Conservation (phyloP, 805 yeast species). For the Lachancea sp. region DNA sequence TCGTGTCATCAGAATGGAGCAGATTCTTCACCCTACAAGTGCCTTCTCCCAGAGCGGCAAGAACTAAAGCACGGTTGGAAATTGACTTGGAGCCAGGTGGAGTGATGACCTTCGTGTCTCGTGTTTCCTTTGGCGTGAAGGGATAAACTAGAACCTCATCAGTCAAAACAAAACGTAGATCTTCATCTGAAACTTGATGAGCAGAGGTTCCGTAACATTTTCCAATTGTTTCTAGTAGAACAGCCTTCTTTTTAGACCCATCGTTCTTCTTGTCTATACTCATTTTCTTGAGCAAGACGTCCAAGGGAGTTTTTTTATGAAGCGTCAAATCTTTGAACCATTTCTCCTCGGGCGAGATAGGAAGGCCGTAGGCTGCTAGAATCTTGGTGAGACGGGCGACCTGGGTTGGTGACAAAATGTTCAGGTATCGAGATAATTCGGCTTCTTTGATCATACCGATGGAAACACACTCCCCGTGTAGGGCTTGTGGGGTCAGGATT, state of each 20-base stretch:
- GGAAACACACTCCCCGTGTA: slow-evolving; percentile 99
- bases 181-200: slow-evolving; percentile 73
- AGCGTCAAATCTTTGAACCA: slow-evolving; percentile 62
- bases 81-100: slow-evolving; percentile 99
- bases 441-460: slow-evolving; percentile 93
- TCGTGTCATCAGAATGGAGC: slow-evolving; percentile 94
- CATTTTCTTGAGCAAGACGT: slow-evolving; percentile 73
- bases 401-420: slow-evolving; percentile 83
- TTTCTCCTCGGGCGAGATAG: slow-evolving; percentile 70
- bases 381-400: slow-evolving; percentile 85
- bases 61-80: slow-evolving; percentile 85
- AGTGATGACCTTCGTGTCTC: slow-evolving; percentile 39
- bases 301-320: slow-evolving; percentile 70
- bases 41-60: slow-evolving; percentile 90
- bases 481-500: slow-evolving; percentile 89
- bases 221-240: slow-evolving; percentile 77
- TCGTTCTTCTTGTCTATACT: slow-evolving; percentile 95
- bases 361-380: slow-evolving; percentile 78
- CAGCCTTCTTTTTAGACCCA: slow-evolving; percentile 84
- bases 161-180: slow-evolving; percentile 72
- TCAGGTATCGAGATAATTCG: slow-evolving; percentile 86
- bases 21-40: slow-evolving; percentile 76
- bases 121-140: slow-evolving; percentile 34
- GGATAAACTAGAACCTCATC: slow-evolving; percentile 70
- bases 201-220: slow-evolving; percentile 85